Evolutionary conservation across 2,329 filamentous ascomycete genomes (phyloP).

Genomic region (Tolypocladium tropicale): DNA sequence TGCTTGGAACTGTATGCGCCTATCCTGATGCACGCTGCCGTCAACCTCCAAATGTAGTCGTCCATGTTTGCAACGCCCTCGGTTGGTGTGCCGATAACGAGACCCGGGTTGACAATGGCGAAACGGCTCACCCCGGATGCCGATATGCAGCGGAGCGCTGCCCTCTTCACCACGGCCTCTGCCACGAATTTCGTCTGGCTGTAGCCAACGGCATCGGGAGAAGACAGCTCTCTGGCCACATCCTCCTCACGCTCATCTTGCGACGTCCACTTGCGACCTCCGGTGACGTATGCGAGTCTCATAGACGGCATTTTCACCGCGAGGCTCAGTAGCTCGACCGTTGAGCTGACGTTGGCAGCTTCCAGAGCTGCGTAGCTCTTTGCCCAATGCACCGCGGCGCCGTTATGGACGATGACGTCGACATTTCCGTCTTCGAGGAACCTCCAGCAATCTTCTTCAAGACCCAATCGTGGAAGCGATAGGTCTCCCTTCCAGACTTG

Average conservation of each 20-base stretch:
- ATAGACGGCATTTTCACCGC: not conserved
- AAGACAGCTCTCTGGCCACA: slow-evolving; percentile 1
- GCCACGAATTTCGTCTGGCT: slow-evolving; percentile 14
- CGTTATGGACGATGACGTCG: slow-evolving; percentile 7
- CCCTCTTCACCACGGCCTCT: slow-evolving; percentile 9
- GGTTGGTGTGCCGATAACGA: slow-evolving; percentile 10
- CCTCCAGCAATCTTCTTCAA: not conserved
- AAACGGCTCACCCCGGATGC: not conserved
- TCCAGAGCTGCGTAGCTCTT: slow-evolving; percentile 4
- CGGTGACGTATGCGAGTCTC: slow-evolving; percentile 2
- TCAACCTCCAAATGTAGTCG: slow-evolving; percentile 11
- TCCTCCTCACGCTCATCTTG: slow-evolving; percentile 1
- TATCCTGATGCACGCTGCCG: slow-evolving; percentile 5
- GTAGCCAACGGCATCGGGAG: slow-evolving; percentile 6
- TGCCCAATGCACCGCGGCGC: slow-evolving; percentile 4
- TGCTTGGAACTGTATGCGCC: slow-evolving; percentile 7
- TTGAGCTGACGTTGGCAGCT: slow-evolving; percentile 4
- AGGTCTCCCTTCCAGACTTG: slow-evolving; percentile 5
- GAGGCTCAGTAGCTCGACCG: slow-evolving; percentile 3
- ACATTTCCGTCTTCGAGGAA: not conserved
- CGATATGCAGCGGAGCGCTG: slow-evolving; percentile 3
- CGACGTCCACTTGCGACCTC: not conserved
- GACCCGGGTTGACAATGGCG: slow-evolving; percentile 3
- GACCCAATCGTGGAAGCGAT: not conserved
- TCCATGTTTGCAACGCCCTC: slow-evolving; percentile 10